phyloP scores from a whole-genome alignment of 176 grass and related monocot genomes.

The Oryza officinalis region DNA sequence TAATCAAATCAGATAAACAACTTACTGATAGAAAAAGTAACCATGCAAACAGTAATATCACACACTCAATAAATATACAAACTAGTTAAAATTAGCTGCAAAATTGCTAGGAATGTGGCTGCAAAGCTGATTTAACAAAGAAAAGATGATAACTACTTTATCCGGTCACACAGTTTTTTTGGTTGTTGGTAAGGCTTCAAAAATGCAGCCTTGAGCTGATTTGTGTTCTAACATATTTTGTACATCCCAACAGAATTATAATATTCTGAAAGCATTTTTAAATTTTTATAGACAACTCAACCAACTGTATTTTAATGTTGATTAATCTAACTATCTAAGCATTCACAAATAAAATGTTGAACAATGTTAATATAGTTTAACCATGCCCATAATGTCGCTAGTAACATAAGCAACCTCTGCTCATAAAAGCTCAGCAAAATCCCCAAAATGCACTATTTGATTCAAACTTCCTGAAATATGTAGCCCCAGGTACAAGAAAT shows the following conservation, averaged over 20 bases:
- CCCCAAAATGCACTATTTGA: background rate
- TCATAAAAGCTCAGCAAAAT: background rate
- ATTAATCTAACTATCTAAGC: background rate
- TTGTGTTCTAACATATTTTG: background rate
- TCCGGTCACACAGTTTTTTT: background rate
- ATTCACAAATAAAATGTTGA: background rate
- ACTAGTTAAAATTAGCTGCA: conserved; percentile 5
- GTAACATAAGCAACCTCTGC: background rate
- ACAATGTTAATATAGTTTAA: background rate
- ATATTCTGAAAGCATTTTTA: background rate
- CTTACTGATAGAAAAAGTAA: background rate
- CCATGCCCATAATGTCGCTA: background rate
- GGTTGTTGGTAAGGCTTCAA: background rate
- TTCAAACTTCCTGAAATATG: background rate
- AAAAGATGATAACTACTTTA: background rate
- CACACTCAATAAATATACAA: background rate
- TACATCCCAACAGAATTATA: background rate
- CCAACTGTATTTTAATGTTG: background rate
- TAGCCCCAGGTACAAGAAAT: background rate
- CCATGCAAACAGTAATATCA: background rate
- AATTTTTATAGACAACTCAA: background rate
- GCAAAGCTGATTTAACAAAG: background rate
- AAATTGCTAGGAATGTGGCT: background rate
- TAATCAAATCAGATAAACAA: conserved; percentile 1
- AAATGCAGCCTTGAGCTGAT: background rate